Conservation (phyloP, 768 basidiomycete genomes). For the Rhizopogon rudus region DNA sequence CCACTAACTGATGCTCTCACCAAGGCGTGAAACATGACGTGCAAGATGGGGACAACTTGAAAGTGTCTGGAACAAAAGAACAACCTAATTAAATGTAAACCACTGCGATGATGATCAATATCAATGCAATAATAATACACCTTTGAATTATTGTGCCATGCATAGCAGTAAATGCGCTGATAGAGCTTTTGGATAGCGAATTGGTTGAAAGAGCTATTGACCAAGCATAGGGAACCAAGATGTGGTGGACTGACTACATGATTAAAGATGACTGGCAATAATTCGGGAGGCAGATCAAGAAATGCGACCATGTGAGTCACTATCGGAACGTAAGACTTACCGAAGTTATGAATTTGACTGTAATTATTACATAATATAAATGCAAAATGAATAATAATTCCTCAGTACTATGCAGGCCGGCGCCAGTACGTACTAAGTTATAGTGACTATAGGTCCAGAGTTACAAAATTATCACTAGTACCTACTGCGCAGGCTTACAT, state of each 20-base stretch:
- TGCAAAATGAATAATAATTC: too few relatives aligned
- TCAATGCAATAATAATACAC: slow-evolving; percentile 25
- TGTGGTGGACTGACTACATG: slow-evolving; percentile 49
- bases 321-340: too few relatives aligned
- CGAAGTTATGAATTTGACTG: too few relatives aligned
- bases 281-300: slow-evolving; percentile 59
- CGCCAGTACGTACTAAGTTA: too few relatives aligned
- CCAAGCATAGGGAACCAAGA: slow-evolving; percentile 47
- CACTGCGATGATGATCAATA: background rate
- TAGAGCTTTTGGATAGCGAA: slow-evolving; percentile 55
- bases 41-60: slow-evolving; percentile 52
- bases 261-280: slow-evolving; percentile 52
- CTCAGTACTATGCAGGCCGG: too few relatives aligned
- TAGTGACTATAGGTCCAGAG: too few relatives aligned
- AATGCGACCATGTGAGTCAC: slow-evolving; percentile 35
- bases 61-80: slow-evolving; percentile 58
- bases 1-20: slow-evolving; percentile 32
- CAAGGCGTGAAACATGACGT: slow-evolving; percentile 49
- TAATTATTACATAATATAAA: too few relatives aligned
- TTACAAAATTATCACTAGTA: too few relatives aligned
- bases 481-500: background rate
- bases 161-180: slow-evolving; percentile 52
- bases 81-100: slow-evolving; percentile 36
- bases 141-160: slow-evolving; percentile 64
- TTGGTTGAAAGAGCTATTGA: slow-evolving; percentile 49